These are phyloP conservation scores for Periconia sp. DNA, from an alignment of 2,329 filamentous ascomycete species.

Conservation along the genomic window DNA sequence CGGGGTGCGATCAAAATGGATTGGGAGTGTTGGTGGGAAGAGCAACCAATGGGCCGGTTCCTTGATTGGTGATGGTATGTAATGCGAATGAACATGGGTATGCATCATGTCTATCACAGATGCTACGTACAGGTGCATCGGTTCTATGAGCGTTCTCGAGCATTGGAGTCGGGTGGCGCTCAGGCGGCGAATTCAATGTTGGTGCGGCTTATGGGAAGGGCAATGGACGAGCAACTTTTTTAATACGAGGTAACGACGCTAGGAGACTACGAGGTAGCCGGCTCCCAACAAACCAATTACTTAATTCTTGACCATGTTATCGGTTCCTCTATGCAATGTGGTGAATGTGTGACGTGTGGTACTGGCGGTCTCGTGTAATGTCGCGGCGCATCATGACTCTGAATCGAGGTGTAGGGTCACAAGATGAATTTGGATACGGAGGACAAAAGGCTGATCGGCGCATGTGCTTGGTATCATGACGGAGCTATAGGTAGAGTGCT, in stretches of 20 bases:
- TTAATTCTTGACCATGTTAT: constrained; percentile 16
- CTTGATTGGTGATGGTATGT: constrained; percentile 18
- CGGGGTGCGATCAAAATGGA: not conserved
- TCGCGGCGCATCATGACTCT: too few species aligned
- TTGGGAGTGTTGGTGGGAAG: constrained; percentile 6
- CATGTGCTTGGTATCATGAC: too few species aligned
- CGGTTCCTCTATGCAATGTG: not conserved
- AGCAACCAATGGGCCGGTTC: constrained; percentile 28
- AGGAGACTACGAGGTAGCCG: constrained; percentile 30
- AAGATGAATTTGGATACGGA: too few species aligned
- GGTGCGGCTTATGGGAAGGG: constrained; percentile 14
- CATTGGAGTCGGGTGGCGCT: constrained; percentile 25
- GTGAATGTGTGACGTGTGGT: not conserved
- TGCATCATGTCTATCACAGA: constrained; percentile 18
- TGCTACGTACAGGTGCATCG: constrained; percentile 4
- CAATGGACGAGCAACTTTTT: constrained; percentile 3
- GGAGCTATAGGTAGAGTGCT: too few species aligned
- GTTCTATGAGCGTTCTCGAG: constrained; percentile 21
- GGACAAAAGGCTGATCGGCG: too few species aligned
- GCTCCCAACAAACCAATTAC: constrained; percentile 28
- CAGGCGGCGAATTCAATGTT: constrained; percentile 22
- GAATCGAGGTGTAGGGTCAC: too few species aligned
- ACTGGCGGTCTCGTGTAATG: not conserved
- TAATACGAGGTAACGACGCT: constrained; percentile 41
- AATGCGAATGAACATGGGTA: constrained; percentile 23